Conservation (phyloP, 2,329 filamentous ascomycete genomes). For the Tolypocladium nubicola region DNA sequence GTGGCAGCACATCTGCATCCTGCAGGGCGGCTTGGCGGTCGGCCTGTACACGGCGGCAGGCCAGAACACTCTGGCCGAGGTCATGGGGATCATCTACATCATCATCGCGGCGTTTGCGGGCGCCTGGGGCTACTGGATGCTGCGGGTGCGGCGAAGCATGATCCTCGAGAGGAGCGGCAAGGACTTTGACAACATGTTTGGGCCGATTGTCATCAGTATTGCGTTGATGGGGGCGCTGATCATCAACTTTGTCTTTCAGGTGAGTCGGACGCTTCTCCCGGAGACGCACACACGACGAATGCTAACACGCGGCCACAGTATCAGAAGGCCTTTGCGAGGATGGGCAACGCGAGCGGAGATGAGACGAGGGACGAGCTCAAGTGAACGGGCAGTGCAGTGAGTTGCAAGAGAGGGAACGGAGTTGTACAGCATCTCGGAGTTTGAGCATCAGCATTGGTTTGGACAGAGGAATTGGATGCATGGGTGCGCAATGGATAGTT, state of each 20-base stretch:
- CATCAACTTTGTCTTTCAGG: slow-evolving; percentile 84
- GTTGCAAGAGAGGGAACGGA: neutral
- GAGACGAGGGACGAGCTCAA: slow-evolving; percentile 17
- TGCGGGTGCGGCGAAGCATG: slow-evolving; percentile 63
- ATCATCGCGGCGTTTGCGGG: slow-evolving; percentile 73
- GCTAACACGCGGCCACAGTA: slow-evolving; percentile 14
- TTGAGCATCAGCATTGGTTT: neutral
- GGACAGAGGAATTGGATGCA: neutral
- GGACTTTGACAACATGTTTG: slow-evolving; percentile 84
- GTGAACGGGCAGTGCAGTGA: slow-evolving; percentile 5
- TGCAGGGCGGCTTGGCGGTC: slow-evolving; percentile 75
- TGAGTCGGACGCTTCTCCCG: slow-evolving; percentile 25
- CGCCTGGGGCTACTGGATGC: slow-evolving; percentile 78
- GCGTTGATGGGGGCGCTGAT: slow-evolving; percentile 70
- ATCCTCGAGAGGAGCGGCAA: slow-evolving; percentile 80
- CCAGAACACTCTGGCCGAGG: slow-evolving; percentile 62
- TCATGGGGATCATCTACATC: slow-evolving; percentile 76
- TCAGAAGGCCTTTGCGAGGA: slow-evolving; percentile 19
- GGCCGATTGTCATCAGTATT: slow-evolving; percentile 72
- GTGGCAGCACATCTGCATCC: slow-evolving; percentile 90
- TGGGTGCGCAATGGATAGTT: neutral
- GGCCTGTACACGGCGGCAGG: slow-evolving; percentile 84
- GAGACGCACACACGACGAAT: neutral
- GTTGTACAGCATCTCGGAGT: neutral
- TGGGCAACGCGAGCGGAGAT: slow-evolving; percentile 9